Evolutionary conservation across 169 alveolate species (phyloP).

Genomic region (Plasmodium blacklocki): DNA sequence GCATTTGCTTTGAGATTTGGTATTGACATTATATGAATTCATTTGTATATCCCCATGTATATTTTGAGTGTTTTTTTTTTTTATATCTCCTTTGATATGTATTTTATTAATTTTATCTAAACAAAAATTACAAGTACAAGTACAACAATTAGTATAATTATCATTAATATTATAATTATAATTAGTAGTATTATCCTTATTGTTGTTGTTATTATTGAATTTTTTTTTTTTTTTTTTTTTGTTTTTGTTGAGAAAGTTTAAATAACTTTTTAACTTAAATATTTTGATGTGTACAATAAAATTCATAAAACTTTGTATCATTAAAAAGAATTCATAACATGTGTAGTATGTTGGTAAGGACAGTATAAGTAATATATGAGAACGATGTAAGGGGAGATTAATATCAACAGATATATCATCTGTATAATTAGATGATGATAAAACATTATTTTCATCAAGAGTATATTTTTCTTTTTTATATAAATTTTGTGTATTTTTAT

Average conservation of each 20-base stretch:
- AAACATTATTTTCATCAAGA: background rate
- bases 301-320: conserved; percentile 28
- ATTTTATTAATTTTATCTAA: background rate
- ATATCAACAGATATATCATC: background rate
- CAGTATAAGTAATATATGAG: conserved; percentile 48
- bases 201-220: too few relatives aligned
- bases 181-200: background rate
- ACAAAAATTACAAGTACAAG: background rate
- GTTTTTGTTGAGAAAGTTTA: conserved; percentile 12
- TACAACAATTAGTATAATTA: background rate
- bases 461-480: background rate
- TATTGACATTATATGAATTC: too few relatives aligned
- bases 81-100: background rate
- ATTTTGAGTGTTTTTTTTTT: too few relatives aligned
- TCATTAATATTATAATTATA: too few relatives aligned
- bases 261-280: conserved; percentile 15
- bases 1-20: background rate
- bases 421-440: background rate
- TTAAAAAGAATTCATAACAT: conserved; percentile 26
- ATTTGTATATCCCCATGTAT: too few relatives aligned
- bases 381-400: conserved; percentile 58
- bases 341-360: conserved; percentile 33
- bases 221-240: too few relatives aligned
- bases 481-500: conserved; percentile 1
- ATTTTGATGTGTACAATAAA: conserved; percentile 24